phyloP scores from a whole-genome alignment of 352 stramenopile genomes.

The Globisporangium ultimum region DNA sequence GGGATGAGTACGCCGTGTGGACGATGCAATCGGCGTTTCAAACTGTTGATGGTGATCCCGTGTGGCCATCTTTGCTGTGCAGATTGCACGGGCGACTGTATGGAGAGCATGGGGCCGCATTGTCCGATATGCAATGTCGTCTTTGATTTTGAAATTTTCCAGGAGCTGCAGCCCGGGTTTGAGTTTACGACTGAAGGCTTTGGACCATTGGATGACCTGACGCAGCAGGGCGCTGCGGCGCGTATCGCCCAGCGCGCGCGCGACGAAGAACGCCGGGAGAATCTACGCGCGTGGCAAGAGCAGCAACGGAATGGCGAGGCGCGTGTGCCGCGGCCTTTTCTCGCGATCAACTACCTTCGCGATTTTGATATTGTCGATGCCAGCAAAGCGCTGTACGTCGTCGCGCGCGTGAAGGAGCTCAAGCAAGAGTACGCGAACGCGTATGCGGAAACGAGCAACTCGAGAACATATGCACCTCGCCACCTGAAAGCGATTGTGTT shows the following conservation, averaged over 20 bases:
- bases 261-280: not conserved
- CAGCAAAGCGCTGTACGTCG: slow-evolving; percentile 76
- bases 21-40: slow-evolving; percentile 79
- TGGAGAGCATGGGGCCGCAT: slow-evolving; percentile 40
- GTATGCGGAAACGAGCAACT: slow-evolving; percentile 3
- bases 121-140: slow-evolving; percentile 50
- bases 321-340: slow-evolving; percentile 2
- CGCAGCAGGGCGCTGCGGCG: not conserved
- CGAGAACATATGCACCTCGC: slow-evolving; percentile 14
- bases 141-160: slow-evolving; percentile 89
- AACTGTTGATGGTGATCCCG: slow-evolving; percentile 89
- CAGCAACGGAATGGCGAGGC: not conserved
- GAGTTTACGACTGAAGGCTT: slow-evolving; percentile 31
- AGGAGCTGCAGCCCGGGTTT: slow-evolving; percentile 83
- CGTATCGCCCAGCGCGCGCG: not conserved
- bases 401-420: slow-evolving; percentile 59
- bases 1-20: slow-evolving; percentile 64
- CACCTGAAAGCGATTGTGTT: slow-evolving; percentile 79
- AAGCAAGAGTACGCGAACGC: slow-evolving; percentile 43
- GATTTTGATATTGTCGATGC: slow-evolving; percentile 45
- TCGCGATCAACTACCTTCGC: slow-evolving; percentile 23
- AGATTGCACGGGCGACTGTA: slow-evolving; percentile 87
- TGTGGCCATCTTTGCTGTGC: slow-evolving; percentile 92
- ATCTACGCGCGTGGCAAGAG: slow-evolving; percentile 3
- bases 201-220: slow-evolving; percentile 20